Base-by-base conservation (phyloP, 192 early-diverging fungal genomes). In the Backusella mclennaniae region DNA sequence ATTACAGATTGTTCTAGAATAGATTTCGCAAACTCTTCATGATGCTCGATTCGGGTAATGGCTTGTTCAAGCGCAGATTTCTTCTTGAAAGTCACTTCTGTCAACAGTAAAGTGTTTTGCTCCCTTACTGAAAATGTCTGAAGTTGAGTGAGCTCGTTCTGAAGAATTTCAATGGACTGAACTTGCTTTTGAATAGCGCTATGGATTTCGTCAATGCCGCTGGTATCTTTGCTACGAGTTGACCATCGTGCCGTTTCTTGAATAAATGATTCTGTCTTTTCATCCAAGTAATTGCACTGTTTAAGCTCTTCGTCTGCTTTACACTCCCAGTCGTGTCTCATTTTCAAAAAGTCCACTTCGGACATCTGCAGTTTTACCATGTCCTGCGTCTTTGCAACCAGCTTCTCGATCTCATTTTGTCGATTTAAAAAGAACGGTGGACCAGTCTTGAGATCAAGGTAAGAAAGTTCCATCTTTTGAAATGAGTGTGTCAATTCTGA, bases 1-100 rank as follows among this genome's bases (percentile, higher is more conserved):
- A 31, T 59, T 3, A 38, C 23, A 11, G 42, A 53, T 33, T 80
- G 79, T 29, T 38, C 15, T 6, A 80, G 36, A 2, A 80, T 71
- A 11, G 44, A 23, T 19, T 76, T 63, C 1, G 69, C 75, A 72
- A 73, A 77, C 21, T 56, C 31, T 7, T 46, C 70, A 33, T 71
- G 70, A 3, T 49, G 26, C 35, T 49, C 23, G 4, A 71, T 39
- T 23, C 70, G 70, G 17, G 23, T 12, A 36, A 71, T 71, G 7
- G 70, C 39, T 17, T 39, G 23, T 35, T 71, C 70, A 31, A 71
- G 41, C 19, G 23, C 44, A 17, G 15, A 26, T 23, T 71, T 71
- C 26, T 44, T 44, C 29, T 49, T 71, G 42, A 46, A 71, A 15
- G 29, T 71, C 1, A 33, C 21, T 49, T 71, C 70, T 15, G 70